These are phyloP conservation scores for Penicillium waksmanii DNA, from an alignment of 495 filamentous ascomycete genomes.

Conservation along the genomic window DNA sequence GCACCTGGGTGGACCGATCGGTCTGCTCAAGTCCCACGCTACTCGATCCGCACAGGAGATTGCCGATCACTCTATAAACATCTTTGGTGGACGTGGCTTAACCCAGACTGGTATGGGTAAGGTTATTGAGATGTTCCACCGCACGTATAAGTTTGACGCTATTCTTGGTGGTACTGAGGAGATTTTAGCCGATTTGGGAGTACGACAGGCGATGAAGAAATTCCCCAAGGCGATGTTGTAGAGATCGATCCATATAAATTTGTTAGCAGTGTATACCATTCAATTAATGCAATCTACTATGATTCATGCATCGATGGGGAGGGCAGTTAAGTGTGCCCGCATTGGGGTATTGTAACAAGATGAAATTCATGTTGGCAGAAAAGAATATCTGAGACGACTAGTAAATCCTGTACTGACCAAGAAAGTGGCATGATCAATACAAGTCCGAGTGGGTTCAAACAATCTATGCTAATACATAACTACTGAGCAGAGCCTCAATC, in stretches of 20 bases:
- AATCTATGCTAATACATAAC: no score
- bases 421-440: no score
- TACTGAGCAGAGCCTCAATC: neutral
- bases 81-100: constrained; percentile 81
- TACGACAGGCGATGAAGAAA: constrained; percentile 78
- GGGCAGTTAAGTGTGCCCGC: neutral
- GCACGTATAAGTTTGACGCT: constrained; percentile 88
- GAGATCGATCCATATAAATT: constrained; percentile 4
- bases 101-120: constrained; percentile 84
- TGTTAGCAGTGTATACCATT: constrained; percentile 4
- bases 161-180: constrained; percentile 87
- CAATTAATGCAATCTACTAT: neutral
- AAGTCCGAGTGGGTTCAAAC: no score
- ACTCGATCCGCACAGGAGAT: constrained; percentile 80
- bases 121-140: constrained; percentile 78
- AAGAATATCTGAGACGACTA: no score
- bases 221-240: constrained; percentile 86
- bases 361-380: no score
- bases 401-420: no score
- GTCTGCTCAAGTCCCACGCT: constrained; percentile 76
- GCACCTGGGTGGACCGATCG: constrained; percentile 79
- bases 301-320: neutral
- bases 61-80: constrained; percentile 81
- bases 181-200: constrained; percentile 79
- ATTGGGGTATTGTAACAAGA: neutral